Evolutionary conservation across 2,329 filamentous ascomycete species (phyloP), one percentile per base, ranked within the genome.

Genomic region (Alternaria metachromatica): DNA sequence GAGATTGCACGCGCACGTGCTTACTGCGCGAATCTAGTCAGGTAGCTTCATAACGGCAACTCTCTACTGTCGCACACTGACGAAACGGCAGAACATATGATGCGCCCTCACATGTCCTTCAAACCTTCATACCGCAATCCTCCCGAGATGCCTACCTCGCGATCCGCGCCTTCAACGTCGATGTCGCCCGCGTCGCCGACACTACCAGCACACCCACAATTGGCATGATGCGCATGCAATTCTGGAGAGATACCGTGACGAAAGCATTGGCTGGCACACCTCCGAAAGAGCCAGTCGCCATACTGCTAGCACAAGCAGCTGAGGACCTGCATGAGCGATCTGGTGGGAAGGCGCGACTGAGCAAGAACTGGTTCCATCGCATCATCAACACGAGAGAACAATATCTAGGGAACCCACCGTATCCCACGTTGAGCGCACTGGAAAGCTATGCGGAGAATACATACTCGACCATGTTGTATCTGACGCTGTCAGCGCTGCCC

Each of bases 401-500:
- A 74, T 88, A 94, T 72, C 89, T 97, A 80, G 89, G 90, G 44
- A 96, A 97, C 77, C 88, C 91, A 21, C 93, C 95, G 0, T 97
- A 94, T 74, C 84, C 91, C 0, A 91, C 83, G 53, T 80, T 98
- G 49, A 85, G 87, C 3, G 87, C 89, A 1, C 82, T 98, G 55
- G 96, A 99, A 76, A 90, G 89, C 50, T 97, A 98, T 76, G 93
- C 93, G 1, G 96, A 99, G 80, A 94, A 94, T 72, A 98, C 96
- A 2, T 98, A 98, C 81, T 94, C 94, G 18, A 97, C 93, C 0
- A 84, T 98, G 48, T 88, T 97, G 81, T 99, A 99, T 78, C 86
- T 96, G 66, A 95, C 92, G 0, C 83, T 98, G 41, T 93, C 93
- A 18, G 86, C 91, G 7, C 82, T 97, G 60, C 92, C 93, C 0